Percentiles rank a stretch among this genome's conserved stretches.
Evolutionary conservation across 1,284 basidiomycete species (phyloP).

Genomic region (Volvariella volvacea): DNA sequence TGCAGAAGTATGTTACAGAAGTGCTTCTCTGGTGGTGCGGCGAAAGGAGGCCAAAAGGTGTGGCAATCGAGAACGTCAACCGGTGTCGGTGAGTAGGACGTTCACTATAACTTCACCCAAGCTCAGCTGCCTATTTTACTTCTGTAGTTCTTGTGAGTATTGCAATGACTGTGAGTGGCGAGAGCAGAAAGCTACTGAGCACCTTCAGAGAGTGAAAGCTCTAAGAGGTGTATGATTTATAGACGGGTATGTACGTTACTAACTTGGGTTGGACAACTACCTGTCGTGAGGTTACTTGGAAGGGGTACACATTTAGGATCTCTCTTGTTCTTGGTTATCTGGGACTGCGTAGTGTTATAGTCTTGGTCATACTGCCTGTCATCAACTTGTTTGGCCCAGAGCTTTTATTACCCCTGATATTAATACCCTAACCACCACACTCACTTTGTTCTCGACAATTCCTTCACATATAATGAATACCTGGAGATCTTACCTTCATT

Average conservation of each 20-base stretch:
- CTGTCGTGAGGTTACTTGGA: too few species aligned
- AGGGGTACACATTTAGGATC: too few species aligned
- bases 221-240: not conserved
- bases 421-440: too few species aligned
- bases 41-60: constrained; percentile 57
- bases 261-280: too few species aligned
- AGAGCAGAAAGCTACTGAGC: constrained; percentile 53
- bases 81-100: constrained; percentile 59
- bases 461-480: too few species aligned
- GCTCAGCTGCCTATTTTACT: constrained; percentile 6
- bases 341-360: too few species aligned
- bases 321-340: too few species aligned
- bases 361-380: too few species aligned
- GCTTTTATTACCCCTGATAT: too few species aligned
- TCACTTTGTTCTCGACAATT: too few species aligned
- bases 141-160: constrained; percentile 72
- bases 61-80: constrained; percentile 49
- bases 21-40: constrained; percentile 76
- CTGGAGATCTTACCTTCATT: constrained; percentile 40
- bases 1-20: constrained; percentile 52
- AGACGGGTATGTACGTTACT: too few species aligned
- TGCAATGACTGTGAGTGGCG: constrained; percentile 79
- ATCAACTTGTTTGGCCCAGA: too few species aligned
- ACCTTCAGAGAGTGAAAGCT: constrained; percentile 4
- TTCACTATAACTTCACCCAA: constrained; percentile 2